A percentile compares a stretch with the other conserved stretches of the same genome.
Evolutionary conservation across 2,329 filamentous ascomycete species (phyloP).

Genomic region (Ophiostoma quercus): DNA sequence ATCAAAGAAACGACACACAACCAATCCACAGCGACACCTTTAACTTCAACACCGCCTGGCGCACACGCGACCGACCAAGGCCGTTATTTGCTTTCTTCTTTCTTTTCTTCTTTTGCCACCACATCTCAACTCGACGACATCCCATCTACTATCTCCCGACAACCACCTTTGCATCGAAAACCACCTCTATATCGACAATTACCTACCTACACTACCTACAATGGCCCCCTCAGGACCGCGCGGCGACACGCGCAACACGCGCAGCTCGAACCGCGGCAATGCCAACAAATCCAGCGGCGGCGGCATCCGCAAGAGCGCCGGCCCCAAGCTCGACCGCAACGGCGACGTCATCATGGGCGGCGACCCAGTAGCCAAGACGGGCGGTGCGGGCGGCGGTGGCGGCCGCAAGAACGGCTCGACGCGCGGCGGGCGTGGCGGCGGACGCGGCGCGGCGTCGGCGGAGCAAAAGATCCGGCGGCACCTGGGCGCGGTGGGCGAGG

Average conservation of each 20-base stretch:
- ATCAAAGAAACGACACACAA: neutral
- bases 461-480: slow-evolving; percentile 30
- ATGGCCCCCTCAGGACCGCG: slow-evolving; percentile 35
- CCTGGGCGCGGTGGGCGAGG: slow-evolving; percentile 32
- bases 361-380: slow-evolving; percentile 22
- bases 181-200: neutral
- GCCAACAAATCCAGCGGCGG: slow-evolving; percentile 25
- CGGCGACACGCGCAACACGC: slow-evolving; percentile 25
- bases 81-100: neutral
- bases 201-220: neutral
- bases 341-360: slow-evolving; percentile 57
- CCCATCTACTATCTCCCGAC: too few relatives aligned
- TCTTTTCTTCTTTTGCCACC: neutral
- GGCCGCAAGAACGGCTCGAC: slow-evolving; percentile 18
- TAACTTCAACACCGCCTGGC: neutral
- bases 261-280: slow-evolving; percentile 24
- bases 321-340: slow-evolving; percentile 46
- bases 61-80: neutral
- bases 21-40: neutral
- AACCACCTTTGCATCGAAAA: too few relatives aligned
- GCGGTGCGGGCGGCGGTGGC: neutral
- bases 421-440: slow-evolving; percentile 21
- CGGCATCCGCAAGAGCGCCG: slow-evolving; percentile 48
- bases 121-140: neutral
- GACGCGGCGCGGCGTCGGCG: slow-evolving; percentile 3